These are phyloP conservation scores for Spathaspora arborariae DNA, from an alignment of 805 yeast genomes.

Conservation along the genomic window DNA sequence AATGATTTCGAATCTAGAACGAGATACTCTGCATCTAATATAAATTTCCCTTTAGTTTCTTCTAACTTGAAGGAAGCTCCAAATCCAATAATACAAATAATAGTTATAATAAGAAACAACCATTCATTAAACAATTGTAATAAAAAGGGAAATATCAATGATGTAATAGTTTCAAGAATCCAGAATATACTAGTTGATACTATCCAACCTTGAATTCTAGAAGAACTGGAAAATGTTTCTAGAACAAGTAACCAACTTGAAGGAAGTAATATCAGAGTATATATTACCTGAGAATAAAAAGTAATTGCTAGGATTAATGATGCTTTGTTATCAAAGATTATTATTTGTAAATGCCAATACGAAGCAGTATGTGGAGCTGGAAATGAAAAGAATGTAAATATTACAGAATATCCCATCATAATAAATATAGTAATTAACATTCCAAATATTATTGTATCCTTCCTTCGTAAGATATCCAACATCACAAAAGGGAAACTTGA, in stretches of 20 bases:
- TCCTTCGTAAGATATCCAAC: slow-evolving; percentile 44
- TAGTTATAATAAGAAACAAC: slow-evolving; percentile 37
- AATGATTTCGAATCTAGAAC: background rate
- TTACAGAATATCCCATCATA: slow-evolving; percentile 2
- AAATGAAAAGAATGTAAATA: slow-evolving; percentile 6
- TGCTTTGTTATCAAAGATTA: slow-evolving; percentile 28
- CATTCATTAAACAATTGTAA: slow-evolving; percentile 35
- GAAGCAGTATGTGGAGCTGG: background rate
- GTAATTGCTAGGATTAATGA: slow-evolving; percentile 42
- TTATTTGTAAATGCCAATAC: slow-evolving; percentile 7
- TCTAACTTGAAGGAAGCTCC: slow-evolving; percentile 35
- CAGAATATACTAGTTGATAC: slow-evolving; percentile 46
- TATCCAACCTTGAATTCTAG: slow-evolving; percentile 45
- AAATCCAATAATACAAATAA: slow-evolving; percentile 26
- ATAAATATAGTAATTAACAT: slow-evolving; percentile 16
- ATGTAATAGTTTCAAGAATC: slow-evolving; percentile 34
- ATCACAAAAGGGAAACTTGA: slow-evolving; percentile 42
- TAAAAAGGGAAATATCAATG: slow-evolving; percentile 38
- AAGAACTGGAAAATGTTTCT: slow-evolving; percentile 44
- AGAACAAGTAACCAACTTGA: slow-evolving; percentile 48
- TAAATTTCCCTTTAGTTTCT: slow-evolving; percentile 33
- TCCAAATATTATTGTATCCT: slow-evolving; percentile 45
- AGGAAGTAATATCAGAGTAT: slow-evolving; percentile 44
- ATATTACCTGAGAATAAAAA: slow-evolving; percentile 42
- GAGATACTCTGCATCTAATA: slow-evolving; percentile 1